These are phyloP conservation scores for Crassisporium funariophilum DNA, from an alignment of 768 basidiomycete species.

Conservation along the genomic window DNA sequence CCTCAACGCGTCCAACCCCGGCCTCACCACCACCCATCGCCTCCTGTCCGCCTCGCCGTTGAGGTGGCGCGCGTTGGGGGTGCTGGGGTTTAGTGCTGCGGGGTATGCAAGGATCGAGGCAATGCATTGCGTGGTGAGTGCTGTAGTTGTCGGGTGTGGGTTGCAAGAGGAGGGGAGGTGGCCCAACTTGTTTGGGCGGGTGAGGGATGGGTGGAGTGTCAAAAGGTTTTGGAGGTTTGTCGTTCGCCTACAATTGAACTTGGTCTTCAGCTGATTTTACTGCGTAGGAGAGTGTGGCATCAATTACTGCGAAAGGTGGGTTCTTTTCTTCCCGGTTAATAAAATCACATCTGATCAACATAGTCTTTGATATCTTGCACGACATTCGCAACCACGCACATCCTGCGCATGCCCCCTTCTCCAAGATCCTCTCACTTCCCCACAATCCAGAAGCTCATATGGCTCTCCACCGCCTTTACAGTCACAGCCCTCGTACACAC, in stretches of 20 bases:
- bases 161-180: constrained; percentile 25
- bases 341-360: not conserved
- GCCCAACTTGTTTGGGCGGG: constrained; percentile 25
- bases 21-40: constrained; percentile 8
- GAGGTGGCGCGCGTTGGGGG: constrained; percentile 10
- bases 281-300: constrained; percentile 20
- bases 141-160: constrained; percentile 16
- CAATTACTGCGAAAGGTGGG: constrained; percentile 24
- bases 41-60: constrained; percentile 17
- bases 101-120: constrained; percentile 18
- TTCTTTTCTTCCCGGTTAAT: not conserved
- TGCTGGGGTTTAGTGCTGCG: constrained; percentile 20
- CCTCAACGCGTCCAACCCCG: constrained; percentile 17
- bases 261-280: not conserved
- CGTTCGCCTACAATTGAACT: not conserved
- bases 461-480: constrained; percentile 30
- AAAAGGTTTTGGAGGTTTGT: constrained; percentile 26
- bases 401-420: not conserved
- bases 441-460: constrained; percentile 11
- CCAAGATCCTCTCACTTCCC: not conserved
- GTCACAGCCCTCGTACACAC: constrained; percentile 35
- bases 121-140: constrained; percentile 16
- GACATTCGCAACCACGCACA: not conserved
- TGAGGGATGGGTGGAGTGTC: constrained; percentile 21
- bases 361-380: constrained; percentile 14